Percentiles rank a stretch among this genome's conserved stretches.
Conservation (phyloP, 2,329 filamentous ascomycete genomes). For the Dothistroma pini region DNA sequence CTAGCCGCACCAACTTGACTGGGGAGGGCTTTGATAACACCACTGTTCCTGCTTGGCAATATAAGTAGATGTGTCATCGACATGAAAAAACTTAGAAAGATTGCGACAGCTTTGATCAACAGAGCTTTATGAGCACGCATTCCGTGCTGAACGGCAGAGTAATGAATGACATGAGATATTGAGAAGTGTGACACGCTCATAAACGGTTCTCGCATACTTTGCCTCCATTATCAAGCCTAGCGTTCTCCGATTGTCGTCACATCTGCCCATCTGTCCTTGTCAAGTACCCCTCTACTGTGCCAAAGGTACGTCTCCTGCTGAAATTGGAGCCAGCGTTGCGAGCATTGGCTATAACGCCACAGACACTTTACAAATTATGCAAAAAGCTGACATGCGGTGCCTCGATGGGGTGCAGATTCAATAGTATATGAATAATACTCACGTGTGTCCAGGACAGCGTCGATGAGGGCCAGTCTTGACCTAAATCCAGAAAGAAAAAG, state of each 20-base stretch:
- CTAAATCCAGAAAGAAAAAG: too few relatives aligned
- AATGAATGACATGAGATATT: neutral
- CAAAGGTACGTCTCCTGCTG: conserved; percentile 4
- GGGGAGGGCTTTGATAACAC: conserved; percentile 6
- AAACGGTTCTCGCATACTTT: too few relatives aligned
- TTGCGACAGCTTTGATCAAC: neutral
- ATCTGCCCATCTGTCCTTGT: too few relatives aligned
- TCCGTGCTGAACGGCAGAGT: neutral
- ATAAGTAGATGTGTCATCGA: neutral
- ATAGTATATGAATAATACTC: too few relatives aligned
- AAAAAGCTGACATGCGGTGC: neutral
- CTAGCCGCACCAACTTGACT: conserved; percentile 5
- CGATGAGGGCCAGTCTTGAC: too few relatives aligned
- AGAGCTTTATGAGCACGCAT: neutral
- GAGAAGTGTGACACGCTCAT: too few relatives aligned
- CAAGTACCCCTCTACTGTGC: too few relatives aligned
- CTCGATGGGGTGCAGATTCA: too few relatives aligned
- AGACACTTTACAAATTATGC: neutral
- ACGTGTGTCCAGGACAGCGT: neutral
- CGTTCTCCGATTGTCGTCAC: too few relatives aligned
- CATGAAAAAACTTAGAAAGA: neutral
- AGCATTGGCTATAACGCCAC: conserved; percentile 39
- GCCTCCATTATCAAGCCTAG: too few relatives aligned
- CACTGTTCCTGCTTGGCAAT: conserved; percentile 7
- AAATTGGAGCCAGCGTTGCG: conserved; percentile 35